Evolutionary conservation across 2,329 filamentous ascomycete species (phyloP).

Genomic region (Aureobasidium zeae): DNA sequence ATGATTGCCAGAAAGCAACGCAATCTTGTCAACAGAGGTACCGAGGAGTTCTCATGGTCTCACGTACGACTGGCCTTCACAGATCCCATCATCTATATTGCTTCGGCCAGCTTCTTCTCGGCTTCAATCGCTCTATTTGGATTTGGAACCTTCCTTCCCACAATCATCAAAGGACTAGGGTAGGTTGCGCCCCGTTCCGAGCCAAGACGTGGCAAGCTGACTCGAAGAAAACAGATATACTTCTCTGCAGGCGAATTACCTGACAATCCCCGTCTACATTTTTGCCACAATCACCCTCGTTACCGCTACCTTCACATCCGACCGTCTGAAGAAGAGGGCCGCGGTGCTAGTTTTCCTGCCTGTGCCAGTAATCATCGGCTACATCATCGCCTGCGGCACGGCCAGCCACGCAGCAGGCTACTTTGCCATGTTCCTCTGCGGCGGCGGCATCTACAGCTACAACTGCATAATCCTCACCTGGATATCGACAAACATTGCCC

Average conservation of each 20-base stretch:
- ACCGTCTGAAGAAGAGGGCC: slow-evolving; percentile 23
- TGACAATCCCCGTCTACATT: slow-evolving; percentile 32
- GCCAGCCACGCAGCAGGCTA: slow-evolving; percentile 19
- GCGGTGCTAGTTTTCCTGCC: slow-evolving; percentile 25
- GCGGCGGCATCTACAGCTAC: slow-evolving; percentile 23
- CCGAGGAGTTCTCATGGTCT: slow-evolving; percentile 26
- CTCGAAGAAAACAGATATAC: slow-evolving; percentile 17
- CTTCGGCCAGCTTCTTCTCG: slow-evolving; percentile 27
- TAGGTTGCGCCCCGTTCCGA: too few relatives aligned
- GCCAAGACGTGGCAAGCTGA: too few relatives aligned
- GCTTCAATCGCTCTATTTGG: slow-evolving; percentile 28
- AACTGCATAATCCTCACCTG: slow-evolving; percentile 24
- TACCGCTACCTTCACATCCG: slow-evolving; percentile 11
- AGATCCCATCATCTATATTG: slow-evolving; percentile 27
- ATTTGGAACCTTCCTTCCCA: slow-evolving; percentile 30
- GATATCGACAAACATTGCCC: slow-evolving; percentile 28
- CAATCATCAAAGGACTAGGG: slow-evolving; percentile 30
- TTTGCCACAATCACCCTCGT: slow-evolving; percentile 19
- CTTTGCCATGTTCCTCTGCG: slow-evolving; percentile 25
- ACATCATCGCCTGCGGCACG: slow-evolving; percentile 27
- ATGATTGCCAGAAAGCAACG: slow-evolving; percentile 25
- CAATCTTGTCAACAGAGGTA: slow-evolving; percentile 25
- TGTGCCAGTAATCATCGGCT: slow-evolving; percentile 27
- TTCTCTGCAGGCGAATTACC: slow-evolving; percentile 26
- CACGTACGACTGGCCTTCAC: slow-evolving; percentile 26